Evolutionary conservation across 2,329 filamentous ascomycete genomes (phyloP).

Genomic region (Colletotrichum agaves): DNA sequence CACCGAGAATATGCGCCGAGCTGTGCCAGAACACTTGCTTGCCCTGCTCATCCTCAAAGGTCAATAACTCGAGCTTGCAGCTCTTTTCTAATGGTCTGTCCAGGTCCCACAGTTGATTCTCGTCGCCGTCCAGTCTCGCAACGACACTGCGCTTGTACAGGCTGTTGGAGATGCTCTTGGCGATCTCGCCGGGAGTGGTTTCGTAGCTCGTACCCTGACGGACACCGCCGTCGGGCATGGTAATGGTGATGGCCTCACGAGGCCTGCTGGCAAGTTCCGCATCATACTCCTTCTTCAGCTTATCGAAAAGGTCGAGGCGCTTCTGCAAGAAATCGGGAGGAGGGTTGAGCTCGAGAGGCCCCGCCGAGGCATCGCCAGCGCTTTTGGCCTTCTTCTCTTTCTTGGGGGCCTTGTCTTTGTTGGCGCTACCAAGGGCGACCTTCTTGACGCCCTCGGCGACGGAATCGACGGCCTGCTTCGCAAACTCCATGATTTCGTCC

Average conservation of each 20-base stretch:
- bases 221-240: conserved; percentile 76
- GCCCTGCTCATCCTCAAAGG: conserved; percentile 80
- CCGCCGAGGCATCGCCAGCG: conserved; percentile 49
- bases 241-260: conserved; percentile 78
- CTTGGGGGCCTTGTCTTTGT: conserved; percentile 59
- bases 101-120: conserved; percentile 85
- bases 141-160: conserved; percentile 88
- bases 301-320: conserved; percentile 88
- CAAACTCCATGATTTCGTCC: conserved; percentile 55
- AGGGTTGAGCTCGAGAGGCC: conserved; percentile 60
- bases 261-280: conserved; percentile 78
- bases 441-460: conserved; percentile 70
- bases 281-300: conserved; percentile 85
- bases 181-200: conserved; percentile 85
- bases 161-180: conserved; percentile 84
- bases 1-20: conserved; percentile 90
- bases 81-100: conserved; percentile 89
- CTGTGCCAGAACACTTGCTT: conserved; percentile 99
- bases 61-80: conserved; percentile 85
- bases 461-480: conserved; percentile 58
- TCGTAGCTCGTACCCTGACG: conserved; percentile 86
- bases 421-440: conserved; percentile 61
- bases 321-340: conserved; percentile 83
- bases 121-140: conserved; percentile 80
- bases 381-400: conserved; percentile 60